A percentile compares a stretch with the other conserved stretches of the same genome.
Evolutionary conservation across 305 asterid genomes (phyloP).

Genomic region (Fraxinus baroniana): DNA sequence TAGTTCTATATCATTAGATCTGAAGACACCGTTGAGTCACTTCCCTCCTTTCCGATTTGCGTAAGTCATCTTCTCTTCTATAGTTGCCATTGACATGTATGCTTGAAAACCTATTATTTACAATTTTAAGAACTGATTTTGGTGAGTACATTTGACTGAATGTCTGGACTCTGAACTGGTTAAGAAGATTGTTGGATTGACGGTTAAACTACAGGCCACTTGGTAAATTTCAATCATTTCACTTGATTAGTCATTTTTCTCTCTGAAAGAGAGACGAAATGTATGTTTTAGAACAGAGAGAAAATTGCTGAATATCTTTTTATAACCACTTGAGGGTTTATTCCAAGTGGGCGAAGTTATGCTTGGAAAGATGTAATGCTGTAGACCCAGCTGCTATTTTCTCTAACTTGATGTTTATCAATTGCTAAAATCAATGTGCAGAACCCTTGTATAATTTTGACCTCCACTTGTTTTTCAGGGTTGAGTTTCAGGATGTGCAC

Average conservation of each 20-base stretch:
- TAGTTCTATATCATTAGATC: conserved; percentile 80
- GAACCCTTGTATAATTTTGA: conserved; percentile 6
- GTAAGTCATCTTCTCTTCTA: conserved; percentile 43
- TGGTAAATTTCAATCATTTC: background rate
- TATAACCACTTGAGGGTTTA: conserved; percentile 10
- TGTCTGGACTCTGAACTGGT: background rate
- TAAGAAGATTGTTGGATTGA: conserved; percentile 11
- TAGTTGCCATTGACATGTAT: background rate
- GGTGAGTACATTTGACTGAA: conserved; percentile 16
- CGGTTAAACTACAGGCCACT: background rate
- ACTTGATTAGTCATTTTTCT: background rate
- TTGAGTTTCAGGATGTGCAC: conserved; percentile 87
- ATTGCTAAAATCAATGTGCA: conserved; percentile 8
- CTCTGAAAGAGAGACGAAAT: too few species aligned
- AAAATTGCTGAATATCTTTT: background rate
- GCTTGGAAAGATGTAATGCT: conserved; percentile 2
- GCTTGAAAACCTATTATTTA: background rate
- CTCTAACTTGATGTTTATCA: conserved; percentile 9
- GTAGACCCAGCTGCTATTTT: background rate
- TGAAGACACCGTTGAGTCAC: conserved; percentile 90
- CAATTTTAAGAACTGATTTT: background rate
- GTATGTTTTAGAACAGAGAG: background rate
- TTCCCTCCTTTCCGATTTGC: conserved; percentile 97
- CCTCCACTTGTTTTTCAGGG: conserved; percentile 49
- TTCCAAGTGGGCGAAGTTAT: background rate